Evolutionary conservation across 352 stramenopile species (phyloP).

Genomic region (Phytophthora chlamydospora): DNA sequence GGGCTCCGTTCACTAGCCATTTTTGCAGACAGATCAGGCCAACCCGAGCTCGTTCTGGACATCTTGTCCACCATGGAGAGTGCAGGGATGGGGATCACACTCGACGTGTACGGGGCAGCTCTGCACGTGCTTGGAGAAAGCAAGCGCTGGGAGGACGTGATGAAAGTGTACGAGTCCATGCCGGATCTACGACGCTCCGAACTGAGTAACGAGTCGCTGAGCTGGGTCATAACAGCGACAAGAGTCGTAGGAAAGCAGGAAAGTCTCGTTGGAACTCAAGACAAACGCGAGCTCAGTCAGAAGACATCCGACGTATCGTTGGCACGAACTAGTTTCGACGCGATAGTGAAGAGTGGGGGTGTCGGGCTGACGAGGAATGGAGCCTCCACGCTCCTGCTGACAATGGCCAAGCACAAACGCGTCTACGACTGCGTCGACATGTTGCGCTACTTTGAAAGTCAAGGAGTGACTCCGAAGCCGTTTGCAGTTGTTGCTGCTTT

Average conservation of each 20-base stretch:
- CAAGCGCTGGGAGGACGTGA: conserved; percentile 4
- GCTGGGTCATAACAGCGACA: conserved; percentile 4
- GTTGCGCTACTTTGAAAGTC: conserved; percentile 14
- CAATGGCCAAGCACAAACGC: conserved; percentile 8
- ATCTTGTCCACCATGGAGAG: conserved; percentile 11
- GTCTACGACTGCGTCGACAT: conserved; percentile 11
- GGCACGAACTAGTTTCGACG: conserved; percentile 5
- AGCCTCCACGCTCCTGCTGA: conserved; percentile 3
- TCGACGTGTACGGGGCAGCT: conserved; percentile 6
- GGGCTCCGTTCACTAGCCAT: conserved; percentile 4
- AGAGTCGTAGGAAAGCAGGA: background rate
- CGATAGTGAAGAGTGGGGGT: conserved; percentile 2
- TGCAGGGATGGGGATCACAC: conserved; percentile 1
- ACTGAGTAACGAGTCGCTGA: background rate
- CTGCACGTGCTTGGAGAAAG: background rate
- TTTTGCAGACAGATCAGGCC: conserved; percentile 5
- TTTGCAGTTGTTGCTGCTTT: conserved; percentile 5
- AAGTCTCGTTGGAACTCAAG: background rate
- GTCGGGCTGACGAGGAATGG: conserved; percentile 1
- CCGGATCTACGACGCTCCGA: background rate
- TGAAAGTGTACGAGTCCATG: conserved; percentile 12
- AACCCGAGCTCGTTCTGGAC: conserved; percentile 1
- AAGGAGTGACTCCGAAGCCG: conserved; percentile 3
- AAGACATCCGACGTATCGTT: background rate
- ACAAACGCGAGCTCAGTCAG: background rate